phyloP scores from a whole-genome alignment of 768 basidiomycete genomes.

The Lyophyllum atratum region DNA sequence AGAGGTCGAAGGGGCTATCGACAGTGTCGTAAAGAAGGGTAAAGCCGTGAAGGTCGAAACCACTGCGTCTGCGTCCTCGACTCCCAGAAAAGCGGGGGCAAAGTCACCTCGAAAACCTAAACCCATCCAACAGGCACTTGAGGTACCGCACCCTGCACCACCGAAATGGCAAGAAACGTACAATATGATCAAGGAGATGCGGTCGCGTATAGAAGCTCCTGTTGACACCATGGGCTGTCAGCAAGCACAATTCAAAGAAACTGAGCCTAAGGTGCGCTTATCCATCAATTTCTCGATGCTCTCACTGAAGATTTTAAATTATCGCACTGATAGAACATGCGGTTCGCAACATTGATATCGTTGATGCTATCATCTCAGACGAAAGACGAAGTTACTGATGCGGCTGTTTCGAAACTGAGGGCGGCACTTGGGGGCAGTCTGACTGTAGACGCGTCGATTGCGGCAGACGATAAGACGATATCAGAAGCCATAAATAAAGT shows the following conservation, averaged over 20 bases:
- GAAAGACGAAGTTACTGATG: slow-evolving; percentile 86
- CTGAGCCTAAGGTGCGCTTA: slow-evolving; percentile 60
- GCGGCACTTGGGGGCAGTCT: slow-evolving; percentile 76
- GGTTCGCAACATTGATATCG: slow-evolving; percentile 85
- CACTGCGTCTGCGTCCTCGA: slow-evolving; percentile 11
- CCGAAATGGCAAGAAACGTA: slow-evolving; percentile 70
- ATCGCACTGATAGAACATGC: slow-evolving; percentile 56
- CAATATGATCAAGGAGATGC: slow-evolving; percentile 74
- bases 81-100: slow-evolving; percentile 22
- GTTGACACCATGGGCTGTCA: slow-evolving; percentile 95
- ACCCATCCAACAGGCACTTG: slow-evolving; percentile 53
- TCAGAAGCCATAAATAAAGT: slow-evolving; percentile 83
- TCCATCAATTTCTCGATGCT: not conserved
- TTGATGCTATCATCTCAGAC: slow-evolving; percentile 97
- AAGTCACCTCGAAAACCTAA: slow-evolving; percentile 55
- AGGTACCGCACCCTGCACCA: slow-evolving; percentile 68
- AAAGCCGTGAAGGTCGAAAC: not conserved
- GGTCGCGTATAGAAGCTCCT: slow-evolving; percentile 70
- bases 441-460: slow-evolving; percentile 67
- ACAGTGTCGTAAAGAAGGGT: slow-evolving; percentile 6
- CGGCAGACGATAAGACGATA: slow-evolving; percentile 63
- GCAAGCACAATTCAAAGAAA: slow-evolving; percentile 62
- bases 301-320: not conserved
- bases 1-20: slow-evolving; percentile 8
- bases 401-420: slow-evolving; percentile 77